Evolutionary conservation across 257 asterid species (phyloP), one percentile per base, ranked within the genome.

Genomic region (Solanum pennellii): DNA sequence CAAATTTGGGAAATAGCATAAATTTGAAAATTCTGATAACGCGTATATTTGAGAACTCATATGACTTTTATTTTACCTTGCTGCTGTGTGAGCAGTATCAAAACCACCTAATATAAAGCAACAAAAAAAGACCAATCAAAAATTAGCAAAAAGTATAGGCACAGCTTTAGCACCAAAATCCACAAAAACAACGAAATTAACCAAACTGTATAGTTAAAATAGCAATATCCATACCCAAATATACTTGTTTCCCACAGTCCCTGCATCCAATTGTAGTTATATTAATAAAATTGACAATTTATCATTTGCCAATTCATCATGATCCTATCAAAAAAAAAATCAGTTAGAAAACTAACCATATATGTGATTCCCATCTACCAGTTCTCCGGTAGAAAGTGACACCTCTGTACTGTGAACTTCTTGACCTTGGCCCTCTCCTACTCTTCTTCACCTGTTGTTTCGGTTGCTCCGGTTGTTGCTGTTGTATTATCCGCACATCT

Each of bases 61-160:
- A 42, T 35, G 23, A 39, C 49, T 71, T 35, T 62, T 29, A 39
- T 4, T 52, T 87, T 90, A 95, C 99, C 98, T 95, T 35, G 98
- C 98, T 2, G 99, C 99, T 39, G 94, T 91, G 83, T 91, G 93
- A 87, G 98, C 97, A 80, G 98, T 94, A 88, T 96, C 98, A 90
- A 96, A 96, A 86, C 99, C 99, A 89, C 99, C 99, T 96, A 88
- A 25, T 86, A 31, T 60, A 88, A 89, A 72, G 71, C 56, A 62
- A 56, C 29, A 23, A 29, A 42, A 73, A 73, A 49, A 73, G 62
- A 77, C 35, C 84, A 86, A 31, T 59, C 45, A 72, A 47, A 72
- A 86, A 88, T 37, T n/a, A 44, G 88, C 21, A 76, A 75, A 86
- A 21, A 37, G 39, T 12, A 18, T 10, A 21, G 14, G 23, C 7